Evolutionary conservation across 2,329 filamentous ascomycete species (phyloP), one percentile per base, ranked within the genome.

Genomic region (Aspergillus pseudonomiae): DNA sequence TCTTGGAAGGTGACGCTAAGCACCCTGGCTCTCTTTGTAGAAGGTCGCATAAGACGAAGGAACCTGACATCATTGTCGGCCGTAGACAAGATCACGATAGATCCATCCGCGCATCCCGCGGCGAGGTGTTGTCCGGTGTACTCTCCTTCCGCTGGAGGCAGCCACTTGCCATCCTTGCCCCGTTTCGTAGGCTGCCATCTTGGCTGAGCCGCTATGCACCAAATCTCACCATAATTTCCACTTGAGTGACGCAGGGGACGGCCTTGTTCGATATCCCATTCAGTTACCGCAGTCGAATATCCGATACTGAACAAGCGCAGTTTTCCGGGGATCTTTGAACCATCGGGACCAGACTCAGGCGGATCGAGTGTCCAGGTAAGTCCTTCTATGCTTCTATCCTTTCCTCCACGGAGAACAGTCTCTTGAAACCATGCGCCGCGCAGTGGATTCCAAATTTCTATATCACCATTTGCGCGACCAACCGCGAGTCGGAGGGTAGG

Each of bases 371-470:
- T 93, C 95, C 95, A 99, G 46, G 90, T 90, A 30, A 99, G 84
- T 9, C 92, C 93, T 79, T 99, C 95, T 65, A 97, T 90, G 73
- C 91, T 96, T 67, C 93, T 86, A 71, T 93, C 91, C 71, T 91
- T 89, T 57, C 93, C 93, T 67, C 94, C 94, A 41, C 88, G 86
- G 57, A 98, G 89, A 65, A 94, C 88, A 45, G 88, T 89, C 82
- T 99, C 95, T 77, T 98, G 95, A 67, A 93, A 86, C 95, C 95
- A 99, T 65, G 85, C 83, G 19, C 92, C 92, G 67, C 87, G 87
- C 60, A 89, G 81, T 3, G 94, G 93, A 77, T 97, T 97, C 95
- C 95, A 99, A 68, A 99, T 93, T 80, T 99, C 95, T 71, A 99
- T 95, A 74, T 97, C 92, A 71, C 95, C 95, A 77, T 98, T 97